Percentiles rank a stretch among this genome's conserved stretches.
Conservation (phyloP, 2,329 filamentous ascomycete species). For the Colletotrichum chlorophyti region DNA sequence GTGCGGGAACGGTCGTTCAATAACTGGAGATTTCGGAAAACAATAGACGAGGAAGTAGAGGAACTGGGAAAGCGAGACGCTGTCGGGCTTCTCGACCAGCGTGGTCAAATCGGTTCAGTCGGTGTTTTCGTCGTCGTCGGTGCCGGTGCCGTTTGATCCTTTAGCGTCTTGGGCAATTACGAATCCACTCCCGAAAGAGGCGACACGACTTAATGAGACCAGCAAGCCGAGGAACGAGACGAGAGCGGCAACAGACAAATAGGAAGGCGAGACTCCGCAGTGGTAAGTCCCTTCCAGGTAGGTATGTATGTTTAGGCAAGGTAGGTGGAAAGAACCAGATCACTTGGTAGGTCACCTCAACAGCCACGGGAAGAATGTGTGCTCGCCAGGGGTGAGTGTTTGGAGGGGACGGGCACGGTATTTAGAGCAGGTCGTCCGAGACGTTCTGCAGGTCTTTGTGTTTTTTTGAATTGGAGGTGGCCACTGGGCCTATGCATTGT, state of each 20-base stretch:
- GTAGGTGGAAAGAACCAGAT: too few relatives aligned
- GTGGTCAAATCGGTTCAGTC: not conserved
- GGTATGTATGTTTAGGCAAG: too few relatives aligned
- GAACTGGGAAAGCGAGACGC: slow-evolving; percentile 12
- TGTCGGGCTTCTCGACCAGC: slow-evolving; percentile 1
- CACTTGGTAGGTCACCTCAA: not conserved
- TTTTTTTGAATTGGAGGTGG: slow-evolving; percentile 7
- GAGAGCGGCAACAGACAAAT: slow-evolving; percentile 12
- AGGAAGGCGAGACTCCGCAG: slow-evolving; percentile 1
- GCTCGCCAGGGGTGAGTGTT: too few relatives aligned
- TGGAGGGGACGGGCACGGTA: not conserved
- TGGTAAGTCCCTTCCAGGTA: not conserved
- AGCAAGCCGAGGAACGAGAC: slow-evolving; percentile 23
- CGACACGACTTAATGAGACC: slow-evolving; percentile 22
- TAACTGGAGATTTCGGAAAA: slow-evolving; percentile 11
- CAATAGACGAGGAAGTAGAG: slow-evolving; percentile 3
- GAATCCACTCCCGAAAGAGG: slow-evolving; percentile 26
- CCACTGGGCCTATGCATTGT: slow-evolving; percentile 27
- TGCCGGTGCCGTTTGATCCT: slow-evolving; percentile 28
- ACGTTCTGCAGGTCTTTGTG: too few relatives aligned
- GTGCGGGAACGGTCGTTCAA: not conserved
- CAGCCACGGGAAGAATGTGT: not conserved
- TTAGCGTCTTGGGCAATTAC: slow-evolving; percentile 32
- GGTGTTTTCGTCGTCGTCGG: slow-evolving; percentile 9
- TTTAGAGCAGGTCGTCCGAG: slow-evolving; percentile 27